Conservation (phyloP, 225 moss, liverwort and hornwort species). For the Pseudoscleropodium purum region DNA sequence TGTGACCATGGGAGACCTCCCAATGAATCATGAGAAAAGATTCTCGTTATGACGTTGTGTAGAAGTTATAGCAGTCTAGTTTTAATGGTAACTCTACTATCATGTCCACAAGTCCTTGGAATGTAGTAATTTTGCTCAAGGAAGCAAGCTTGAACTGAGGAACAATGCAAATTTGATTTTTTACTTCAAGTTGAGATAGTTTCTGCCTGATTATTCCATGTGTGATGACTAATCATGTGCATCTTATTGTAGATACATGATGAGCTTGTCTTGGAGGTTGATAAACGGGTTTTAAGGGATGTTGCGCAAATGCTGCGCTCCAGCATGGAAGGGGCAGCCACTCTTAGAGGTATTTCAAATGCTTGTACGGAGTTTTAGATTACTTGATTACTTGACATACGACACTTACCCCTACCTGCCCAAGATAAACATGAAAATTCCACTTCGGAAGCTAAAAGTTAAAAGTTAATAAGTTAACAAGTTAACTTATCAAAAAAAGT, state of each 20-base stretch:
- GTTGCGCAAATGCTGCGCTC: constrained; percentile 59
- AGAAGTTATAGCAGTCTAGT: neutral
- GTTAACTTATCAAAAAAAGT: no score
- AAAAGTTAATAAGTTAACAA: no score
- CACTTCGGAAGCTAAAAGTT: neutral
- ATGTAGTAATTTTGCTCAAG: neutral
- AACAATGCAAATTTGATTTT: neutral
- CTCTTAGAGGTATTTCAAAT: constrained; percentile 50
- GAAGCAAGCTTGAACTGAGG: neutral
- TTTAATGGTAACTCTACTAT: neutral
- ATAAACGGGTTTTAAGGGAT: constrained; percentile 55
- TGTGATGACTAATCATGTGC: neutral
- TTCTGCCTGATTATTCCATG: neutral
- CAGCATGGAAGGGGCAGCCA: constrained; percentile 81
- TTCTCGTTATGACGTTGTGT: neutral
- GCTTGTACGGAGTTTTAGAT: neutral
- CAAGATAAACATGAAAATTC: neutral
- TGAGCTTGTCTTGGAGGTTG: constrained; percentile 89
- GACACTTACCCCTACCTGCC: neutral
- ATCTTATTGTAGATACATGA: constrained; percentile 69
- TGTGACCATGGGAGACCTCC: neutral
- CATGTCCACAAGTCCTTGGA: neutral
- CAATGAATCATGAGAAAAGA: neutral
- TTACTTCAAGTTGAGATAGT: neutral
- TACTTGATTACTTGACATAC: neutral